A percentile compares a stretch with the other conserved stretches of the same genome.
These are phyloP conservation scores for Avena sativa DNA, from an alignment of 176 grass and related monocot genomes.

Conservation along the genomic window DNA sequence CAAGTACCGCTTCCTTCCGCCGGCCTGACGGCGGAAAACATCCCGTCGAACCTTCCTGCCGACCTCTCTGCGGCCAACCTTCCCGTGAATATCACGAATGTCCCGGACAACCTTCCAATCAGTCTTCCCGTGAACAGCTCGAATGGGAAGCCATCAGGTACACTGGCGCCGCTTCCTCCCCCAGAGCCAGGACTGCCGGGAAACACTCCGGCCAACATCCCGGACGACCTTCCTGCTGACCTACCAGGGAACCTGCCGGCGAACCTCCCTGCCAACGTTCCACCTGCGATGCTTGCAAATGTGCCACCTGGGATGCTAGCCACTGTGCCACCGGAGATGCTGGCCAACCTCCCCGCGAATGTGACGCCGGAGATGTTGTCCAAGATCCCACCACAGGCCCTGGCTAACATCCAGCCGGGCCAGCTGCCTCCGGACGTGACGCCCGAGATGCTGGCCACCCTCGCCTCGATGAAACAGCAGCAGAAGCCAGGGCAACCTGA, in stretches of 20 bases:
- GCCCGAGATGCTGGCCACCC: slow-evolving; percentile 46
- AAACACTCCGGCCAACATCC: background rate
- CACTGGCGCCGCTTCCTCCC: background rate
- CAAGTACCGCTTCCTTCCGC: background rate
- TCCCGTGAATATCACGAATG: background rate
- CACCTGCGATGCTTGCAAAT: slow-evolving; percentile 12
- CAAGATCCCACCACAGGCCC: slow-evolving; percentile 11
- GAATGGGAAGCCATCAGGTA: background rate
- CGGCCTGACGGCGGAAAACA: background rate
- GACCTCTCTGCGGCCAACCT: background rate
- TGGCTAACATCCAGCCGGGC: slow-evolving; percentile 36
- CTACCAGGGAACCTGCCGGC: slow-evolving; percentile 15
- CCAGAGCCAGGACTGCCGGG: background rate
- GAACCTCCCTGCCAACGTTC: slow-evolving; percentile 19
- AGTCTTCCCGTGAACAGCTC: background rate
- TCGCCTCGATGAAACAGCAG: slow-evolving; percentile 15
- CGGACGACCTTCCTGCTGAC: slow-evolving; percentile 6
- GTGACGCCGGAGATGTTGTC: slow-evolving; percentile 9
- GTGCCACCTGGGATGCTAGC: slow-evolving; percentile 31
- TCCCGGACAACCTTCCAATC: background rate
- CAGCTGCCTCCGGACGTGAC: slow-evolving; percentile 40
- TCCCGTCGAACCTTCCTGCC: background rate
- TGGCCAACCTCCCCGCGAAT: slow-evolving; percentile 30
- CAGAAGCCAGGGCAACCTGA: background rate
- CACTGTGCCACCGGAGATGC: slow-evolving; percentile 43